Evolutionary conservation across 129 eudicot species (phyloP), one percentile per base, ranked within the genome.

Genomic region (Flaveria trinervia): DNA sequence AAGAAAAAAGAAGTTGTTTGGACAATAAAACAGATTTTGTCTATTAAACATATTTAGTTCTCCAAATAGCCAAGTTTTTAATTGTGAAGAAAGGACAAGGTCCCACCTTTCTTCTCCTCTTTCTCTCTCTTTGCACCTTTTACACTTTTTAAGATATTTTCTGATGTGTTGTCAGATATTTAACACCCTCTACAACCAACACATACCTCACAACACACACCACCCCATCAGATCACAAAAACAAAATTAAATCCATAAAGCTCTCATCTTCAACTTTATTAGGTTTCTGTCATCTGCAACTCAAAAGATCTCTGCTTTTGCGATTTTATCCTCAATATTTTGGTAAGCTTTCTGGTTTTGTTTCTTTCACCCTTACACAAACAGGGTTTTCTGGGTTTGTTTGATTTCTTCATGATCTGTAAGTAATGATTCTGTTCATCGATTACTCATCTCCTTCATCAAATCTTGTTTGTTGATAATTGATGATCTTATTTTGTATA

Each of bases 51-150:
- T 9, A 45, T 45, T 45, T 45, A 45, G 12, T 45, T 45, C 14
- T 45, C 14, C 13, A 45, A 45, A 45, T 11, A 36, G 56, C 51
- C 60, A 60, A 82, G 78, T 30, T 25, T 76, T 46, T 28, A 64
- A 62, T 86, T 45, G 75, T 79, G 77, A 85, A 61, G 92, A 90
- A 79, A 87, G 82, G 85, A 88, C 85, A 84, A 68, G 92, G 92
- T n/a, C 89, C 90, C 86, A 90, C 92, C 66, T 49, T 64, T 73
- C 44, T 70, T 41, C 65, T 50, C 73, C 52, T 5, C 41, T 36
- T 33, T 79, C 84, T 83, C 84, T 77, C 79, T 82, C 73, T 62
- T 44, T 79, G 59, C 79, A 65, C 83, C 75, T 56, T 67, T 85
- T 74, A 70, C 71, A 59, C 70, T 73, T 74, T 64, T 65, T 17